Conservation (phyloP, 768 basidiomycete genomes). For the Pleurotus tuoliensis region DNA sequence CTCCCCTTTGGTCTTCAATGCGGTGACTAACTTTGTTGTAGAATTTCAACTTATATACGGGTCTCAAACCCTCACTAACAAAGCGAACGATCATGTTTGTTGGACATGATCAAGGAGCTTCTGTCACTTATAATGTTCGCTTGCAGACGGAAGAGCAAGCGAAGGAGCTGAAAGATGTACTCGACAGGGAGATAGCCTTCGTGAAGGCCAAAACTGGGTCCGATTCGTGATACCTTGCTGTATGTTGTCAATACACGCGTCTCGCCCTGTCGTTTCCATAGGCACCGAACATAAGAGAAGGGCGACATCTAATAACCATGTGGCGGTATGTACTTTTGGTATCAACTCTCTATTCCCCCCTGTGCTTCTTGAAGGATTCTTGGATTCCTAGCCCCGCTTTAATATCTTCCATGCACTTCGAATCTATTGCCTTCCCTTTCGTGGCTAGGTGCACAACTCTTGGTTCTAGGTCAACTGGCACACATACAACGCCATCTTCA, state of each 20-base stretch:
- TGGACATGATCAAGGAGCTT: conserved; percentile 60
- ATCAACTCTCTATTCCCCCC: conserved; percentile 40
- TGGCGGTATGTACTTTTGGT: not conserved
- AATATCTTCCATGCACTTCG: conserved; percentile 70
- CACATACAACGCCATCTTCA: conserved; percentile 83
- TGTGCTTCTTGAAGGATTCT: conserved; percentile 73
- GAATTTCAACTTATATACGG: conserved; percentile 71
- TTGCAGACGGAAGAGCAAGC: conserved; percentile 59
- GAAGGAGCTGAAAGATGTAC: conserved; percentile 47
- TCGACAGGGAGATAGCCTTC: conserved; percentile 60
- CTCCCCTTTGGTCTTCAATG: not conserved
- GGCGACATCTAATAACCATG: no score
- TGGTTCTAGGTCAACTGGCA: conserved; percentile 51
- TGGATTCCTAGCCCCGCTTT: conserved; percentile 68
- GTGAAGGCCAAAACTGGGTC: conserved; percentile 32
- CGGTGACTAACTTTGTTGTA: conserved; percentile 23
- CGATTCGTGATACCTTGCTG: conserved; percentile 8
- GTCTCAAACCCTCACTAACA: conserved; percentile 47
- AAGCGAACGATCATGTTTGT: conserved; percentile 61
- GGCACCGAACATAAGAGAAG: no score
- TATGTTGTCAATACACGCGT: not conserved
- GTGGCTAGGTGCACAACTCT: conserved; percentile 57
- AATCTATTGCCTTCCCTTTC: conserved; percentile 63
- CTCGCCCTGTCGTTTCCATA: no score
- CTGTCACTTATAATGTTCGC: conserved; percentile 60